Conservation (phyloP, 176 grass and related monocot species). For the Echinochloa phyllopogon region DNA sequence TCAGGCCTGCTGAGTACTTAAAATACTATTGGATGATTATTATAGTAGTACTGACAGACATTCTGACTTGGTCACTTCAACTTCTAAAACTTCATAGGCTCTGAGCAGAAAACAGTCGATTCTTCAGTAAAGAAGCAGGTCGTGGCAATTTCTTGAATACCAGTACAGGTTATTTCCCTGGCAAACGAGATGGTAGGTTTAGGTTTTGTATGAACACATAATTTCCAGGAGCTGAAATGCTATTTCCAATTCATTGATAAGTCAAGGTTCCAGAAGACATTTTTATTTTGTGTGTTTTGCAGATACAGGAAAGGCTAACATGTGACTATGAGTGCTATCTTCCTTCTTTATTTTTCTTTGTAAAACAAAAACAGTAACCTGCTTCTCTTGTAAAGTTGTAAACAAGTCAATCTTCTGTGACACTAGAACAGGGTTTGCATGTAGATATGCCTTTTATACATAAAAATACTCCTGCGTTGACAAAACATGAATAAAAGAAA, state of each 20-base stretch:
- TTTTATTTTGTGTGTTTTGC: not conserved
- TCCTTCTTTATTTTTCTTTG: not conserved
- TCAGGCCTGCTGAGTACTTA: constrained; percentile 12
- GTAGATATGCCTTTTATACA: not conserved
- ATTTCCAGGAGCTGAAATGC: not conserved
- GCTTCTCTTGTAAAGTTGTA: not conserved
- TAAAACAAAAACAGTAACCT: not conserved
- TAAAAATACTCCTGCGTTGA: constrained; percentile 21
- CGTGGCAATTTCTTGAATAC: not conserved
- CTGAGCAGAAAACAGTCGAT: not conserved
- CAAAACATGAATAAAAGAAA: not conserved
- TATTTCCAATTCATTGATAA: not conserved
- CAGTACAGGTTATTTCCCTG: not conserved
- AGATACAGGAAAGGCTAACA: not conserved
- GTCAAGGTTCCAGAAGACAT: not conserved
- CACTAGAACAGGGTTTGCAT: not conserved
- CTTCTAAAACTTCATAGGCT: not conserved
- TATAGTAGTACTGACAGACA: not conserved
- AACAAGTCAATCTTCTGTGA: not conserved
- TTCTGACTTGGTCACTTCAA: not conserved
- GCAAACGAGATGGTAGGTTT: not conserved
- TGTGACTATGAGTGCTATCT: not conserved
- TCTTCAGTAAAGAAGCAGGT: not conserved
- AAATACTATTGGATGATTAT: not conserved
- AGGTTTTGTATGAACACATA: not conserved